phyloP scores from a whole-genome alignment of 2,329 filamentous ascomycete genomes.

The Teratosphaeriaceae sp. region DNA sequence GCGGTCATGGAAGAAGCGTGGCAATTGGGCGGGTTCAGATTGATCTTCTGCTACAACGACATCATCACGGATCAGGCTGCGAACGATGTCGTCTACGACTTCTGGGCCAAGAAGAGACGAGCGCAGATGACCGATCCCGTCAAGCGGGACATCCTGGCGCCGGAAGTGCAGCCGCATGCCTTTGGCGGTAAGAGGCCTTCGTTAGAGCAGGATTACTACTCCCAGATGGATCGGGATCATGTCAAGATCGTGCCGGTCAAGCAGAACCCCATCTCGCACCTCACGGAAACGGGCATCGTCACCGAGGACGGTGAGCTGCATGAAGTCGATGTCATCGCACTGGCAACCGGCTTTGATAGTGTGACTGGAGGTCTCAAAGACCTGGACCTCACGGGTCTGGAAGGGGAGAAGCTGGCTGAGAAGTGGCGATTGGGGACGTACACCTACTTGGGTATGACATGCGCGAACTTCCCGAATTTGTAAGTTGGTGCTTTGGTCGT shows the following conservation, averaged over 20 bases:
- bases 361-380: slow-evolving; percentile 30
- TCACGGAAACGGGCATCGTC: slow-evolving; percentile 39
- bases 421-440: slow-evolving; percentile 37
- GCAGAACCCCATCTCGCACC: slow-evolving; percentile 36
- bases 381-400: slow-evolving; percentile 29
- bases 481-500: no score
- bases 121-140: slow-evolving; percentile 35
- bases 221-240: slow-evolving; percentile 40
- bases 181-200: slow-evolving; percentile 40
- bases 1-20: slow-evolving; percentile 36
- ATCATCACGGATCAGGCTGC: slow-evolving; percentile 34
- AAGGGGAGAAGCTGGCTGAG: slow-evolving; percentile 34
- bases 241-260: slow-evolving; percentile 41
- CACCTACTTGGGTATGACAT: slow-evolving; percentile 34
- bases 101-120: slow-evolving; percentile 39
- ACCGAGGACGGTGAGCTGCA: slow-evolving; percentile 33
- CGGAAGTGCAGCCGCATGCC: slow-evolving; percentile 34
- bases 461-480: slow-evolving; percentile 31
- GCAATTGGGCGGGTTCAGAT: slow-evolving; percentile 33
- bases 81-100: slow-evolving; percentile 37
- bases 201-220: slow-evolving; percentile 40
- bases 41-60: slow-evolving; percentile 52
- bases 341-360: slow-evolving; percentile 41
- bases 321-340: slow-evolving; percentile 37
- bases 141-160: slow-evolving; percentile 39